A percentile compares a stretch with the other conserved stretches of the same genome.
These are phyloP conservation scores for Fonsecaea erecta DNA, from an alignment of 2,329 filamentous ascomycete genomes.

Conservation along the genomic window DNA sequence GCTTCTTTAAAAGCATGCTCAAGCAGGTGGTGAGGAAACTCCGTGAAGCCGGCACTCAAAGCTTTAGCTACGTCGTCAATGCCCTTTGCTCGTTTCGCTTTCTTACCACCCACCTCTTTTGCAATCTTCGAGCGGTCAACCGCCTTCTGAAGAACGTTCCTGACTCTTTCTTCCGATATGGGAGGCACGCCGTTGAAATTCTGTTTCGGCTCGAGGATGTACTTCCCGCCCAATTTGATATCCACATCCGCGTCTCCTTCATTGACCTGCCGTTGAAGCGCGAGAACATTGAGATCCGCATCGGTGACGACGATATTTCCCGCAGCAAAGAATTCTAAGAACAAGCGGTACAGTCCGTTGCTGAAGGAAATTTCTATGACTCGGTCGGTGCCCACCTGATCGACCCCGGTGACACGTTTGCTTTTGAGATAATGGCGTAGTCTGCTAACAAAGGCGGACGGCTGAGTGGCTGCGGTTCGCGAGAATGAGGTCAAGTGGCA, in stretches of 20 bases:
- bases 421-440: slow-evolving; percentile 89
- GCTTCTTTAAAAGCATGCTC: slow-evolving; percentile 79
- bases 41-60: slow-evolving; percentile 80
- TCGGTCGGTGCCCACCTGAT: slow-evolving; percentile 88
- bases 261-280: slow-evolving; percentile 76
- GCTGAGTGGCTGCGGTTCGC: slow-evolving; percentile 80
- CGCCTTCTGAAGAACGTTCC: slow-evolving; percentile 69
- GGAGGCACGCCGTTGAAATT: slow-evolving; percentile 78
- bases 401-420: slow-evolving; percentile 76
- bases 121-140: slow-evolving; percentile 47
- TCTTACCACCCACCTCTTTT: slow-evolving; percentile 54
- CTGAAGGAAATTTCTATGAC: slow-evolving; percentile 92
- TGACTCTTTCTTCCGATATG: slow-evolving; percentile 74
- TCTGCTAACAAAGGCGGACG: slow-evolving; percentile 81
- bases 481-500: slow-evolving; percentile 92
- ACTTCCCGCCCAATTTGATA: slow-evolving; percentile 75
- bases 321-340: slow-evolving; percentile 93
- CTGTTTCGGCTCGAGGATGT: slow-evolving; percentile 79
- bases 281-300: slow-evolving; percentile 77
- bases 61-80: slow-evolving; percentile 79
- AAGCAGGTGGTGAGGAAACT: slow-evolving; percentile 83
- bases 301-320: slow-evolving; percentile 96
- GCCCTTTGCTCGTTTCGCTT: slow-evolving; percentile 73
- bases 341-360: slow-evolving; percentile 84
- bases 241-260: slow-evolving; percentile 85